Evolutionary conservation across 1,139 yeast species (phyloP).

Genomic region (Kodamaea alishanica): DNA sequence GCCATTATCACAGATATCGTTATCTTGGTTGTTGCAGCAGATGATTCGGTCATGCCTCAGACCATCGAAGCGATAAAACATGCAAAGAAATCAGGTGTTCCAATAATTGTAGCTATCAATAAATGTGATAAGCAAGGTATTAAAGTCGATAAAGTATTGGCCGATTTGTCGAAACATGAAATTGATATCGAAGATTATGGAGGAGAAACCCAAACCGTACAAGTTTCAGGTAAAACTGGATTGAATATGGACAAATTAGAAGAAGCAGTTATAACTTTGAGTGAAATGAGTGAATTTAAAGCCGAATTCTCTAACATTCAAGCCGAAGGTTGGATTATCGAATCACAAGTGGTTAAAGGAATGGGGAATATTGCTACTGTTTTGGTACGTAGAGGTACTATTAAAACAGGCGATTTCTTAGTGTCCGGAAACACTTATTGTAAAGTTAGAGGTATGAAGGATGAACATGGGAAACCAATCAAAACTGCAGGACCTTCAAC

Average conservation of each 20-base stretch:
- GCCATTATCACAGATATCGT: slow-evolving; percentile 93
- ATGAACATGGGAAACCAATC: slow-evolving; percentile 65
- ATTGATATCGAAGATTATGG: slow-evolving; percentile 91
- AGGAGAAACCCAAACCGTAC: slow-evolving; percentile 89
- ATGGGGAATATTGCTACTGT: slow-evolving; percentile 86
- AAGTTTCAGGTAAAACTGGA: slow-evolving; percentile 82
- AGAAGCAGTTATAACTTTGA: slow-evolving; percentile 80
- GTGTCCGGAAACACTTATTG: slow-evolving; percentile 88
- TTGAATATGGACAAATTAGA: slow-evolving; percentile 84
- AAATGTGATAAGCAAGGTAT: slow-evolving; percentile 84
- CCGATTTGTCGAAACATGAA: slow-evolving; percentile 72
- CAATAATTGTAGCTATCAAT: slow-evolving; percentile 86
- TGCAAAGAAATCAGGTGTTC: slow-evolving; percentile 79
- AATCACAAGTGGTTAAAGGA: slow-evolving; percentile 78
- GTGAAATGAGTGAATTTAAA: slow-evolving; percentile 77
- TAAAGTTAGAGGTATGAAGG: slow-evolving; percentile 77
- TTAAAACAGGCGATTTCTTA: slow-evolving; percentile 64
- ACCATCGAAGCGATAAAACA: slow-evolving; percentile 95
- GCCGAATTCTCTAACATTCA: slow-evolving; percentile 54
- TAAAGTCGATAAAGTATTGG: slow-evolving; percentile 66
- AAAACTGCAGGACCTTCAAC: slow-evolving; percentile 80
- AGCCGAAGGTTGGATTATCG: slow-evolving; percentile 88
- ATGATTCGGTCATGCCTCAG: slow-evolving; percentile 97
- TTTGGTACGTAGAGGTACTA: slow-evolving; percentile 72
- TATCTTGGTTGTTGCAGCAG: slow-evolving; percentile 93